Evolutionary conservation across 768 basidiomycete species (phyloP).

Genomic region (Pleurotus salmoneostramineus): DNA sequence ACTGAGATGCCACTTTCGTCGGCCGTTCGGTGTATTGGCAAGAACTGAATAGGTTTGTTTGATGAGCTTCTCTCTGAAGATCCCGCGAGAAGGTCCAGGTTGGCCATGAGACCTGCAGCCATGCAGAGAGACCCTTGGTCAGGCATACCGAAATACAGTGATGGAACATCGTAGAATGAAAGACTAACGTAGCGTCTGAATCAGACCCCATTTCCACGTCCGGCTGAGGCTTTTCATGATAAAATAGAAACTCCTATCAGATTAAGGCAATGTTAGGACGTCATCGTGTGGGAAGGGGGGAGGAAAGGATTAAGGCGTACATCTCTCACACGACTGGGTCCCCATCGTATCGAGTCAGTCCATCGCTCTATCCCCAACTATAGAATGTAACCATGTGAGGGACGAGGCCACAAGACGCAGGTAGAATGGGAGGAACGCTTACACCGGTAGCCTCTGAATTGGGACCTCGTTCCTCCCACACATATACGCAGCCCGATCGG

Average conservation of each 20-base stretch:
- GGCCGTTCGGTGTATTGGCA: constrained; percentile 61
- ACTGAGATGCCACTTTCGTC: constrained; percentile 83
- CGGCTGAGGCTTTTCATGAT: constrained; percentile 58
- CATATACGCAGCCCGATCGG: constrained; percentile 68
- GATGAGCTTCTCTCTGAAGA: constrained; percentile 45
- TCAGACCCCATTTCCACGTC: constrained; percentile 47
- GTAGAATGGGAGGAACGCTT: constrained; percentile 18
- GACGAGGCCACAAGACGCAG: constrained; percentile 6
- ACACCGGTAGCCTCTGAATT: constrained; percentile 66
- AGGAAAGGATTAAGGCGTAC: constrained; percentile 34
- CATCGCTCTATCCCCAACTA: constrained; percentile 78
- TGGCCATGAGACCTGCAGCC: neutral
- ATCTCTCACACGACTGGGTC: constrained; percentile 73
- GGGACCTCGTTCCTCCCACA: constrained; percentile 80
- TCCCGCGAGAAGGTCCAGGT: constrained; percentile 20
- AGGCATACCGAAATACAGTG: neutral
- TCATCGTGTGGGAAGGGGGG: neutral
- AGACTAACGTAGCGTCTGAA: constrained; percentile 45
- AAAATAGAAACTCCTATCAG: constrained; percentile 69
- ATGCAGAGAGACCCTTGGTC: neutral
- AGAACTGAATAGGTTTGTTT: constrained; percentile 83
- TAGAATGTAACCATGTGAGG: neutral
- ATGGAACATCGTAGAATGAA: constrained; percentile 4
- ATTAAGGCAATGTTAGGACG: constrained; percentile 11
- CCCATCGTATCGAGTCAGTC: constrained; percentile 81